Percentiles rank a stretch among this genome's conserved stretches.
These are phyloP conservation scores for Amanita molliuscula DNA, from an alignment of 768 basidiomycete genomes.

Conservation along the genomic window DNA sequence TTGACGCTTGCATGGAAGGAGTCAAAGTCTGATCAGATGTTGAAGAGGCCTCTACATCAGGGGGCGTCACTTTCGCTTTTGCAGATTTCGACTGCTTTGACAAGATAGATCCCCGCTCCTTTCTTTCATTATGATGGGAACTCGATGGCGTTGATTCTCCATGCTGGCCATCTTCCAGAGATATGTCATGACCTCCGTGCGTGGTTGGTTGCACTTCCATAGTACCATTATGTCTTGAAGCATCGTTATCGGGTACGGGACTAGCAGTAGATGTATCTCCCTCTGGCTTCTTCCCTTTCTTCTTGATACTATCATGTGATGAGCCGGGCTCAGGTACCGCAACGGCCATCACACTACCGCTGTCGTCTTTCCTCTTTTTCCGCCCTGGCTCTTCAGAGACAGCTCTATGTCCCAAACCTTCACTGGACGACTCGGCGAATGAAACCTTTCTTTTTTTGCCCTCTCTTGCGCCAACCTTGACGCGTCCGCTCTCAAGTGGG, in stretches of 20 bases:
- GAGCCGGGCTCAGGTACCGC: neutral
- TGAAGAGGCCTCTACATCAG: neutral
- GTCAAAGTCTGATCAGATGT: neutral
- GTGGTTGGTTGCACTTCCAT: neutral
- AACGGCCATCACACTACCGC: neutral
- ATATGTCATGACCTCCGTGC: neutral
- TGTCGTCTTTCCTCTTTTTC: constrained; percentile 9
- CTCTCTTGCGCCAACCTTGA: neutral
- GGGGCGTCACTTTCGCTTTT: neutral
- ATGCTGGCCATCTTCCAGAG: neutral
- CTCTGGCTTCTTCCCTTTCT: constrained; percentile 7
- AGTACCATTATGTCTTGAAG: neutral
- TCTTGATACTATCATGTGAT: constrained; percentile 7
- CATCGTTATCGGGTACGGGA: neutral
- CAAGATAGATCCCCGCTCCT: neutral
- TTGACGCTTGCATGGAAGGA: neutral
- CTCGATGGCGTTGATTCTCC: neutral
- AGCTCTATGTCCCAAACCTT: neutral
- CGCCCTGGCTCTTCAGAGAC: constrained; percentile 10
- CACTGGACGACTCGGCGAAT: neutral
- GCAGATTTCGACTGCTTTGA: neutral
- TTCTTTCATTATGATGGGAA: neutral
- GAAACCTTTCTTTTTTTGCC: constrained; percentile 1
- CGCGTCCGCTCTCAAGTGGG: neutral
- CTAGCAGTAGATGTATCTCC: neutral